Conservation (phyloP, 768 basidiomycete species). For the Suillus paluster region DNA sequence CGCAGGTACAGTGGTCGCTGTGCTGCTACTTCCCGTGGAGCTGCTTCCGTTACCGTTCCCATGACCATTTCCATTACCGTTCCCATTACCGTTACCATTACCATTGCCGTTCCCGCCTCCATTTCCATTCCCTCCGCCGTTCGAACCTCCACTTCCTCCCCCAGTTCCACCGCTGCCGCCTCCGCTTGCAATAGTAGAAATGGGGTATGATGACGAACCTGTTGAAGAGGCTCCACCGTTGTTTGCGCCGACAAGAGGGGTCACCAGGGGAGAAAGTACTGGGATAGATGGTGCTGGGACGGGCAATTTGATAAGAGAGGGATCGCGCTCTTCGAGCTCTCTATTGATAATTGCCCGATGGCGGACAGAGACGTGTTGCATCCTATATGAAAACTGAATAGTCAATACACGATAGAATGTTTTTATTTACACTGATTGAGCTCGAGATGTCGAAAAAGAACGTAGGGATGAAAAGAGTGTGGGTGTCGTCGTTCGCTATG, state of each 20-base stretch:
- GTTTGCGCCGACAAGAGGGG: constrained; percentile 35
- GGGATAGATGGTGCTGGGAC: constrained; percentile 47
- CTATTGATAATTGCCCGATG: constrained; percentile 18
- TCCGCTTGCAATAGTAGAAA: constrained; percentile 3
- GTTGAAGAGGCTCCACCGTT: constrained; percentile 2
- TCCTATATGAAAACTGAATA: constrained; percentile 15
- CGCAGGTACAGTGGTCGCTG: not conserved
- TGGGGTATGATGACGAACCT: constrained; percentile 11
- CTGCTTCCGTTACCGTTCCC: not conserved
- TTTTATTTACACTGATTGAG: constrained; percentile 6
- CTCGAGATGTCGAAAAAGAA: constrained; percentile 18
- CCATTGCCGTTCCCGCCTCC: not conserved
- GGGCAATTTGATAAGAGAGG: constrained; percentile 43
- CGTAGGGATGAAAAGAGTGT: constrained; percentile 29
- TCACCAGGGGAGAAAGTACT: constrained; percentile 41
- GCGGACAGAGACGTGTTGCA: constrained; percentile 17
- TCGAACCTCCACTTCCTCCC: not conserved
- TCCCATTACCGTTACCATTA: constrained; percentile 1
- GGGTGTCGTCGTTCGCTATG: constrained; percentile 17
- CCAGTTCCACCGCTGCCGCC: constrained; percentile 8
- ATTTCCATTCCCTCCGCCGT: not conserved
- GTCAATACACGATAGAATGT: constrained; percentile 6
- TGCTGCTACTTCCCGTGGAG: not conserved
- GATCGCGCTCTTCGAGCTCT: constrained; percentile 41
- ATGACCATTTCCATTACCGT: not conserved